Evolutionary conservation across 2,329 filamentous ascomycete genomes (phyloP).

Genomic region (Thelonectria rubi): DNA sequence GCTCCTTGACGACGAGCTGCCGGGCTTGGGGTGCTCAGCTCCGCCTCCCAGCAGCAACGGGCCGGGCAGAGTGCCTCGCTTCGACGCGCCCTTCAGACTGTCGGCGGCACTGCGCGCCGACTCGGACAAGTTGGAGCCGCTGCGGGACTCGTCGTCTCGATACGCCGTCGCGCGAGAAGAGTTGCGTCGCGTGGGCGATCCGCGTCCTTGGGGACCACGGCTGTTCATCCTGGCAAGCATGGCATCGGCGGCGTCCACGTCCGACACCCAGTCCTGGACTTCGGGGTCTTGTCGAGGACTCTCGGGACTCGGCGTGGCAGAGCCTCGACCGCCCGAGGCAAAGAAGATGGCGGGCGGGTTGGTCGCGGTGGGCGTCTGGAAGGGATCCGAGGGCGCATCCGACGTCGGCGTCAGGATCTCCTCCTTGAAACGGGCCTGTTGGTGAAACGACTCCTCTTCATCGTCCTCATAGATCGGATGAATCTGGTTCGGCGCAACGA

Average conservation of each 20-base stretch:
- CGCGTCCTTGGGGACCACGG: constrained; percentile 43
- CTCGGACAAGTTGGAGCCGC: constrained; percentile 66
- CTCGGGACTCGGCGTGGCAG: constrained; percentile 55
- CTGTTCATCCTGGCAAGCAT: constrained; percentile 57
- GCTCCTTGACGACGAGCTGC: constrained; percentile 54
- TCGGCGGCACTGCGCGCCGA: constrained; percentile 58
- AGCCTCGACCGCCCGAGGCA: constrained; percentile 46
- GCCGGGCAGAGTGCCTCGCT: constrained; percentile 45
- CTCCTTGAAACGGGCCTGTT: constrained; percentile 35
- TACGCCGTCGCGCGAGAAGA: constrained; percentile 49
- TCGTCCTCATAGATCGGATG: constrained; percentile 69
- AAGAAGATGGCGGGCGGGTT: constrained; percentile 34
- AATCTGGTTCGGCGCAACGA: constrained; percentile 54
- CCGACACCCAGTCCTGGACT: constrained; percentile 66
- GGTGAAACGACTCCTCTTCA: constrained; percentile 56
- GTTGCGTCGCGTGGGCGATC: constrained; percentile 51
- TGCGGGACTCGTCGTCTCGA: constrained; percentile 60
- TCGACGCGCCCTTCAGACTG: constrained; percentile 49
- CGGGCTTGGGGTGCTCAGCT: constrained; percentile 46
- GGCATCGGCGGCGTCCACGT: constrained; percentile 63
- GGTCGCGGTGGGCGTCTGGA: constrained; percentile 54
- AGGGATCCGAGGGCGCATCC: constrained; percentile 57
- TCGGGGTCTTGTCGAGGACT: constrained; percentile 56
- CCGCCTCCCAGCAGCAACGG: constrained; percentile 39
- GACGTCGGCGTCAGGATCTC: constrained; percentile 48